These are phyloP conservation scores for Thinopyrum elongatum DNA, from an alignment of 176 grass and related monocot species.

Conservation along the genomic window DNA sequence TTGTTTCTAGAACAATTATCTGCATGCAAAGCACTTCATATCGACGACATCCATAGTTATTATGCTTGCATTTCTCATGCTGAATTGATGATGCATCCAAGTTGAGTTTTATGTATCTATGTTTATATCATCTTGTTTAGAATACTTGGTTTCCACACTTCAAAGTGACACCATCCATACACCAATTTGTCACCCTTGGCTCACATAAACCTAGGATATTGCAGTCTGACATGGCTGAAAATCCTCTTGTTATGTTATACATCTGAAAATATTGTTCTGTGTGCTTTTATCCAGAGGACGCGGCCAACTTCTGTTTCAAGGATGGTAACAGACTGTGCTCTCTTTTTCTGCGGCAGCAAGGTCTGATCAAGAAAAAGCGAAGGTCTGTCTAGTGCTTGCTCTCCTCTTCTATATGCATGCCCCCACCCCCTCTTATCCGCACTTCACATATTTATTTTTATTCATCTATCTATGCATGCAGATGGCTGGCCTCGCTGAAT, in stretches of 20 bases:
- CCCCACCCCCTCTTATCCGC: background rate
- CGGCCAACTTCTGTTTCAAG: slow-evolving; percentile 26
- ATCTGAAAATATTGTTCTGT: background rate
- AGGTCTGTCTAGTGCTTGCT: slow-evolving; percentile 2
- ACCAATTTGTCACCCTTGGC: background rate
- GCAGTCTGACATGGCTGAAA: background rate
- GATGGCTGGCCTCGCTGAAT: slow-evolving; percentile 32
- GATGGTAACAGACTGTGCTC: slow-evolving; percentile 27
- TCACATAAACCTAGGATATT: background rate
- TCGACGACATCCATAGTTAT: background rate
- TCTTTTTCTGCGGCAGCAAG: slow-evolving; percentile 26
- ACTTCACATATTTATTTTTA: background rate
- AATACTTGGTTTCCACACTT: background rate
- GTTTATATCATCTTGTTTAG: background rate
- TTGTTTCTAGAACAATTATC: background rate
- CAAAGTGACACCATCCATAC: background rate
- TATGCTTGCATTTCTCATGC: background rate
- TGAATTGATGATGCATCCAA: background rate
- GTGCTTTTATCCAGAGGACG: background rate
- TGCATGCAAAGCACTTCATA: background rate
- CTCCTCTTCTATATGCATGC: background rate
- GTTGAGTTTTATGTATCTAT: background rate
- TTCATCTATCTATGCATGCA: background rate
- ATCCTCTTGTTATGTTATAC: background rate
- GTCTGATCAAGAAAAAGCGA: slow-evolving; percentile 31